phyloP scores from a whole-genome alignment of 2,329 filamentous ascomycete species.

The Daldinia sp. region DNA sequence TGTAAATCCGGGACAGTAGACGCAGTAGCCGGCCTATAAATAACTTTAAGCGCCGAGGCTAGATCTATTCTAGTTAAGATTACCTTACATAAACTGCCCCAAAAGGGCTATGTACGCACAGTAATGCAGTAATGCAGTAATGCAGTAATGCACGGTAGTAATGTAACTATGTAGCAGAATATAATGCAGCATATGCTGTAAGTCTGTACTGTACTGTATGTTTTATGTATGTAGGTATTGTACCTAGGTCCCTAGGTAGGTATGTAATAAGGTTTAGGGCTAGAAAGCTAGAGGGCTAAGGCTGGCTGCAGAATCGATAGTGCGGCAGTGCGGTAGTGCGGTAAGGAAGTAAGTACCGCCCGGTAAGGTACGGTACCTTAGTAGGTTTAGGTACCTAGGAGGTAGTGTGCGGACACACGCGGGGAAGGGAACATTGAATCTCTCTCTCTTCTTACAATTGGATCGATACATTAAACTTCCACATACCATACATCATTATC shows the following conservation, averaged over 20 bases:
- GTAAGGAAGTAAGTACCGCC: not conserved
- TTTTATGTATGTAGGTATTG: not conserved
- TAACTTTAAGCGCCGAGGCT: constrained; percentile 30
- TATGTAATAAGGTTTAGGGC: constrained; percentile 8
- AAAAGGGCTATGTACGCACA: not conserved
- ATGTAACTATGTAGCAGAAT: too few relatives aligned
- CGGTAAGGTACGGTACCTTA: too few relatives aligned
- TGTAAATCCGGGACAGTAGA: constrained; percentile 3
- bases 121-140: too few relatives aligned
- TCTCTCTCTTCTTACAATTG: not conserved
- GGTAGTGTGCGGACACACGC: not conserved
- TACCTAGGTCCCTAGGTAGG: not conserved
- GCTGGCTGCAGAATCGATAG: constrained; percentile 7
- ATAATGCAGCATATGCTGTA: too few relatives aligned
- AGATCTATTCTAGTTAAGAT: constrained; percentile 1
- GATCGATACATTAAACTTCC: too few relatives aligned
- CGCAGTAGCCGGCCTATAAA: constrained; percentile 27
- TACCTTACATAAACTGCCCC: constrained; percentile 9
- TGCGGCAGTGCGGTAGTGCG: not conserved
- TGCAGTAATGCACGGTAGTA: too few relatives aligned
- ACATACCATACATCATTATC: too few relatives aligned
- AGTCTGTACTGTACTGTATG: too few relatives aligned
- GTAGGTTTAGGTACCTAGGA: too few relatives aligned
- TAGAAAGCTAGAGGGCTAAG: not conserved
- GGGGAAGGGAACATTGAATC: not conserved